phyloP scores from a whole-genome alignment of 2,329 filamentous ascomycete genomes.

The Leptographium galeiforme region DNA sequence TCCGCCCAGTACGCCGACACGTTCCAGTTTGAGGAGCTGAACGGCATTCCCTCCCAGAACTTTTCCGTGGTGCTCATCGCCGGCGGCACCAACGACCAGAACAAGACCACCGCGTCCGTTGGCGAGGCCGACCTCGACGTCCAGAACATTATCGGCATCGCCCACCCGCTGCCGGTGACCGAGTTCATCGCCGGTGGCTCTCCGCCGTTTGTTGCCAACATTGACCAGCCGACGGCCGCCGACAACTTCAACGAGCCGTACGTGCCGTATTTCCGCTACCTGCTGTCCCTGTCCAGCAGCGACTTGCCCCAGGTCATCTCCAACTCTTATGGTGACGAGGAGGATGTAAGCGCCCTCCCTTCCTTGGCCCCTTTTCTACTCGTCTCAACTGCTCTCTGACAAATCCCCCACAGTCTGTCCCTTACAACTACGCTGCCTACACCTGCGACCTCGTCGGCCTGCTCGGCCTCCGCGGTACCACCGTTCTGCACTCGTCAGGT shows the following conservation, averaged over 20 bases:
- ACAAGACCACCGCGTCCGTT: constrained; percentile 14
- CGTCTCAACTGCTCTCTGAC: not conserved
- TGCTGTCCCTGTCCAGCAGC: constrained; percentile 38
- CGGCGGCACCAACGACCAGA: constrained; percentile 36
- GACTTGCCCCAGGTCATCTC: constrained; percentile 49
- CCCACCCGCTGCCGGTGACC: constrained; percentile 24
- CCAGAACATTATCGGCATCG: constrained; percentile 44
- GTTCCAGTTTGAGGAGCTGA: constrained; percentile 35
- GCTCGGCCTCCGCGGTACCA: constrained; percentile 52
- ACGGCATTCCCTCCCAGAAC: constrained; percentile 33
- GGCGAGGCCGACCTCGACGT: constrained; percentile 51
- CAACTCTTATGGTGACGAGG: constrained; percentile 59
- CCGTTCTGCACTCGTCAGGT: constrained; percentile 51
- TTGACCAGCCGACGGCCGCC: constrained; percentile 14
- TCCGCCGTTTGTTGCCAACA: constrained; percentile 18
- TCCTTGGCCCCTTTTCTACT: not conserved
- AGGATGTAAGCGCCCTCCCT: constrained; percentile 19
- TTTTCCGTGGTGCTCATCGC: constrained; percentile 45
- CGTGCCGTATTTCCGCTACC: constrained; percentile 46
- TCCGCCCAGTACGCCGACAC: constrained; percentile 36
- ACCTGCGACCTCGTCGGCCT: constrained; percentile 46
- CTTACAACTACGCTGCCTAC: constrained; percentile 38
- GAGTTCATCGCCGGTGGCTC: constrained; percentile 15
- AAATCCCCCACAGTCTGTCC: constrained; percentile 33
- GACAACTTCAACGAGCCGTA: constrained; percentile 52